Evolutionary conservation across 257 asterid species (phyloP).

Genomic region (Nicotiana obtusifolia): DNA sequence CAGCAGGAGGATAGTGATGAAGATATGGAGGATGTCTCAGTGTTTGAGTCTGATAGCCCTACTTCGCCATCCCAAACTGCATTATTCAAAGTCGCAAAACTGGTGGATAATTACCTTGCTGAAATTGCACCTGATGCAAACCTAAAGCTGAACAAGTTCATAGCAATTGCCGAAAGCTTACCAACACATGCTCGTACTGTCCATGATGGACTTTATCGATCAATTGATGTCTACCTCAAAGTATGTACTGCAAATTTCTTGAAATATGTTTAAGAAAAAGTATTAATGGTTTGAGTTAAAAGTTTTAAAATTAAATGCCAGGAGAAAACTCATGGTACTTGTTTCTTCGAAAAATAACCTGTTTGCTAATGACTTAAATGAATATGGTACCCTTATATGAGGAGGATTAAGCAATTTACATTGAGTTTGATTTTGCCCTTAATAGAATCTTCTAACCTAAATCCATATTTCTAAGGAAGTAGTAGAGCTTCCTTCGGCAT

Average conservation of each 20-base stretch:
- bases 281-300: background rate
- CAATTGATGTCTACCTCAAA: slow-evolving; percentile 91
- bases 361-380: background rate
- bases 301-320: background rate
- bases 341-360: background rate
- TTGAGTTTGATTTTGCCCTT: background rate
- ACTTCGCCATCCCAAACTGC: slow-evolving; percentile 79
- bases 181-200: slow-evolving; percentile 74
- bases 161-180: slow-evolving; percentile 69
- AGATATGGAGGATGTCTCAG: slow-evolving; percentile 70
- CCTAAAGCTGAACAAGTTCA: slow-evolving; percentile 68
- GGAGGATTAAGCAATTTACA: background rate
- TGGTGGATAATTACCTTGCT: slow-evolving; percentile 74
- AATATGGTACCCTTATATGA: background rate
- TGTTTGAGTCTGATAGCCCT: slow-evolving; percentile 62
- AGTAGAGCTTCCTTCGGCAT: background rate
- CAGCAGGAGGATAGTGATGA: slow-evolving; percentile 84
- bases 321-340: background rate
- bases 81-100: slow-evolving; percentile 66
- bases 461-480: background rate
- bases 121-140: slow-evolving; percentile 94
- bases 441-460: background rate
- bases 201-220: slow-evolving; percentile 81
- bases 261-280: background rate
- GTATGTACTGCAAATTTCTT: slow-evolving; percentile 30